These are phyloP conservation scores for Suhomyces terraborum DNA, from an alignment of 1,139 yeast species.

Conservation along the genomic window DNA sequence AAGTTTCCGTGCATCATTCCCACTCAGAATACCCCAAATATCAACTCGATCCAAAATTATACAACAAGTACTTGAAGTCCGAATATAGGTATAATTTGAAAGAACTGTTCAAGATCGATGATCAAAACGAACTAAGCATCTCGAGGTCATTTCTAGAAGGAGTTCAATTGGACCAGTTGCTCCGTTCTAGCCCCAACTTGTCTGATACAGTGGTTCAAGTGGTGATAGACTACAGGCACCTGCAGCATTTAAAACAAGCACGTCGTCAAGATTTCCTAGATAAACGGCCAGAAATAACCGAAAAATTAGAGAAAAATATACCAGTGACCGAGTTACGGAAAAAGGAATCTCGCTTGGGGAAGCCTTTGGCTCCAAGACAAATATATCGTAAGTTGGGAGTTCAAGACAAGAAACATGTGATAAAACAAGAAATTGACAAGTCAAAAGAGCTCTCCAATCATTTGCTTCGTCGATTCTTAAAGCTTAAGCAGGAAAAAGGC, in stretches of 20 bases:
- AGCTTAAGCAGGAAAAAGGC: slow-evolving; percentile 28
- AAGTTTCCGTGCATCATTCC: background rate
- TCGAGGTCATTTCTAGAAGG: slow-evolving; percentile 8
- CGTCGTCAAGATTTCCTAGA: slow-evolving; percentile 24
- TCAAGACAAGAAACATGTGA: slow-evolving; percentile 13
- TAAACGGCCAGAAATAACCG: slow-evolving; percentile 12
- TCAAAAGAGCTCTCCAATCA: slow-evolving; percentile 20
- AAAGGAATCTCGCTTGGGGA: slow-evolving; percentile 9
- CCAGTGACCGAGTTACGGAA: slow-evolving; percentile 13
- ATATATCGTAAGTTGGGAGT: slow-evolving; percentile 9
- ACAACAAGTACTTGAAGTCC: slow-evolving; percentile 13
- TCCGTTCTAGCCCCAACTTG: background rate
- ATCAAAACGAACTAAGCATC: background rate
- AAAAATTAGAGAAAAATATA: slow-evolving; percentile 14
- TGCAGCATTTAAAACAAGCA: slow-evolving; percentile 17
- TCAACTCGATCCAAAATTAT: slow-evolving; percentile 16
- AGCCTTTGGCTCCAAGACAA: slow-evolving; percentile 4
- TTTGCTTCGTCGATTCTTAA: slow-evolving; percentile 32
- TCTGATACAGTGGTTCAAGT: slow-evolving; percentile 1
- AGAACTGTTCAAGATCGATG: slow-evolving; percentile 19
- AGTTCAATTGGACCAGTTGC: slow-evolving; percentile 4
- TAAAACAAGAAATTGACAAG: slow-evolving; percentile 13
- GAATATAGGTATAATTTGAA: slow-evolving; percentile 25
- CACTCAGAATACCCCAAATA: slow-evolving; percentile 11
- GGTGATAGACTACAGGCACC: slow-evolving; percentile 17